Evolutionary conservation across 2,329 filamentous ascomycete genomes (phyloP).

Genomic region (Scedosporium apiospermum): DNA sequence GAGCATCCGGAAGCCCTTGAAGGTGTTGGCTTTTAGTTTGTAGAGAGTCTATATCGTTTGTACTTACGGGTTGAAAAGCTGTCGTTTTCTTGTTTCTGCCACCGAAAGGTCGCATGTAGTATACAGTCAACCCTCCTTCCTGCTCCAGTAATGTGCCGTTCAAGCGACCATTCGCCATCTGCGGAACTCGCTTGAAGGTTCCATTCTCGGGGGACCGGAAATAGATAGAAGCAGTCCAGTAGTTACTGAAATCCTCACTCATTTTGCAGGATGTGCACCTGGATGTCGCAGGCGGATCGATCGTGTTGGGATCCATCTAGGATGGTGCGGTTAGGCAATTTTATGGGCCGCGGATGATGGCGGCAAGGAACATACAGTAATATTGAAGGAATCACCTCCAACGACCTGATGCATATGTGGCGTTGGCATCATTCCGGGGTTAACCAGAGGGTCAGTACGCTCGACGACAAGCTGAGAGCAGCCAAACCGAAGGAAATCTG

Average conservation of each 20-base stretch:
- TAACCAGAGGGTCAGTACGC: conserved; percentile 13
- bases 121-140: conserved; percentile 27
- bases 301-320: not conserved
- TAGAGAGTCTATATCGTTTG: conserved; percentile 9
- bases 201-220: conserved; percentile 25
- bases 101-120: conserved; percentile 23
- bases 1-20: conserved; percentile 36
- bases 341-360: not conserved
- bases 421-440: conserved; percentile 15
- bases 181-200: conserved; percentile 53
- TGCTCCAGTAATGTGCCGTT: conserved; percentile 30
- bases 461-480: conserved; percentile 39
- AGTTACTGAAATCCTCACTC: conserved; percentile 21
- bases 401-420: conserved; percentile 29
- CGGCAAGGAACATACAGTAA: not conserved
- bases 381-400: conserved; percentile 30
- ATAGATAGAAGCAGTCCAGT: conserved; percentile 24
- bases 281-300: not conserved
- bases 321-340: not conserved
- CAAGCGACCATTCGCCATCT: conserved; percentile 39
- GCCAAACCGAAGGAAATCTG: conserved; percentile 18
- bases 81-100: conserved; percentile 21
- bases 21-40: not conserved
- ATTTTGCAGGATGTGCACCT: conserved; percentile 20
- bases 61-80: conserved; percentile 25